Evolutionary conservation across 805 yeast species (phyloP).

Genomic region (Yamadazyma akitaensis): DNA sequence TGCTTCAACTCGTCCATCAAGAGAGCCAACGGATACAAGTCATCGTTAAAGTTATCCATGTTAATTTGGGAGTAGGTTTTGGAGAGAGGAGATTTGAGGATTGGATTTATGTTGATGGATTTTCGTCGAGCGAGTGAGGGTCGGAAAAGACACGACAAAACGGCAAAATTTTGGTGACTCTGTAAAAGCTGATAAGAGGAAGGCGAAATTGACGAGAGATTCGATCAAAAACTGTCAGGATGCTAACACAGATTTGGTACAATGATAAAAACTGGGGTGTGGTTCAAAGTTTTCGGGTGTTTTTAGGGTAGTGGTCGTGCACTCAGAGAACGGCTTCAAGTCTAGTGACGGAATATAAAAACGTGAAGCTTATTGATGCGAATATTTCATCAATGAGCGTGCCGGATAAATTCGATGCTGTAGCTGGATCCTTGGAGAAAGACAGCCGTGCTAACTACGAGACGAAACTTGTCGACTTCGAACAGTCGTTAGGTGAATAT

Average conservation of each 20-base stretch:
- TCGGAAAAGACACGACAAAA: not conserved
- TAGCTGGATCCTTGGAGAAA: constrained; percentile 25
- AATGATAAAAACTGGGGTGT: too few relatives aligned
- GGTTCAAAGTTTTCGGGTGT: too few relatives aligned
- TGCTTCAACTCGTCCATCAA: constrained; percentile 96
- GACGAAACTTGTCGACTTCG: constrained; percentile 6
- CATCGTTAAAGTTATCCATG: constrained; percentile 47
- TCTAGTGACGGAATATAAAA: not conserved
- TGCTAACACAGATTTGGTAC: too few relatives aligned
- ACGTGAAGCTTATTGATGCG: not conserved
- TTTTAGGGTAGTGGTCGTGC: too few relatives aligned
- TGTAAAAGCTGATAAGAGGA: too few relatives aligned
- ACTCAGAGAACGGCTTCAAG: too few relatives aligned
- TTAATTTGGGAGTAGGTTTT: not conserved
- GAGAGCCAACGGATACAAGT: constrained; percentile 89
- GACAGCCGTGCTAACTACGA: constrained; percentile 17
- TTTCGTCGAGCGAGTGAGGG: constrained; percentile 3
- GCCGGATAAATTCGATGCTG: constrained; percentile 24
- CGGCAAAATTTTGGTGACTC: not conserved
- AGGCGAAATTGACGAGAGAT: too few relatives aligned
- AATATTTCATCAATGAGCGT: constrained; percentile 11
- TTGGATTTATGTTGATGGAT: constrained; percentile 2
- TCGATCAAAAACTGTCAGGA: too few relatives aligned
- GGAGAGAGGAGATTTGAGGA: constrained; percentile 1
- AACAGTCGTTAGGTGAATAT: constrained; percentile 10